Evolutionary conservation across 768 basidiomycete species (phyloP).

Genomic region (Panaeolus cyanescens): DNA sequence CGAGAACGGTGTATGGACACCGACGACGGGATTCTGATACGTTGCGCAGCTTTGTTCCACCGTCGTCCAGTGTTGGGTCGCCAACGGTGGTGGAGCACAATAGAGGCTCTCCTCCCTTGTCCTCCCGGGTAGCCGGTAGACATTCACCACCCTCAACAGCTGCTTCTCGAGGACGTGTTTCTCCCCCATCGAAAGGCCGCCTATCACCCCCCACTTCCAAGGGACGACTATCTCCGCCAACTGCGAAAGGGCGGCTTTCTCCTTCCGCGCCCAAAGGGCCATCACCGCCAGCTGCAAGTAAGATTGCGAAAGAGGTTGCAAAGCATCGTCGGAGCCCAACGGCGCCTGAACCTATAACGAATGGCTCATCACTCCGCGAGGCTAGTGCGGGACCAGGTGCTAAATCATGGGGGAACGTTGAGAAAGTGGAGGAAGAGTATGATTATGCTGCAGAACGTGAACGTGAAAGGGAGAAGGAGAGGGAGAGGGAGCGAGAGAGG

Average conservation of each 20-base stretch:
- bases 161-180: constrained; percentile 24
- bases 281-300: constrained; percentile 28
- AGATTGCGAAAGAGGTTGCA: constrained; percentile 28
- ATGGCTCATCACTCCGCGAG: constrained; percentile 33
- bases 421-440: constrained; percentile 37
- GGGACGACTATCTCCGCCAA: constrained; percentile 18
- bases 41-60: constrained; percentile 45
- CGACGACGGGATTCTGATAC: constrained; percentile 79
- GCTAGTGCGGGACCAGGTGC: constrained; percentile 25
- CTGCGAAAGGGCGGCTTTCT: constrained; percentile 25
- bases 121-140: constrained; percentile 19
- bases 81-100: constrained; percentile 56
- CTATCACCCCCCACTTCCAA: constrained; percentile 31
- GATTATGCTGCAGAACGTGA: constrained; percentile 31
- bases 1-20: constrained; percentile 43
- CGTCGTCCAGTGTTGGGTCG: constrained; percentile 34
- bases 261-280: constrained; percentile 28
- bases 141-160: constrained; percentile 24
- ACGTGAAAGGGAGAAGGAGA: constrained; percentile 35
- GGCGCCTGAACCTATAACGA: constrained; percentile 59
- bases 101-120: constrained; percentile 18
- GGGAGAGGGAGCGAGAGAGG: constrained; percentile 25
- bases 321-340: constrained; percentile 73
- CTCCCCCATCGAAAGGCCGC: constrained; percentile 29
- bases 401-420: constrained; percentile 49